phyloP scores from a whole-genome alignment of 257 asterid species.

The Plantago elongata region DNA sequence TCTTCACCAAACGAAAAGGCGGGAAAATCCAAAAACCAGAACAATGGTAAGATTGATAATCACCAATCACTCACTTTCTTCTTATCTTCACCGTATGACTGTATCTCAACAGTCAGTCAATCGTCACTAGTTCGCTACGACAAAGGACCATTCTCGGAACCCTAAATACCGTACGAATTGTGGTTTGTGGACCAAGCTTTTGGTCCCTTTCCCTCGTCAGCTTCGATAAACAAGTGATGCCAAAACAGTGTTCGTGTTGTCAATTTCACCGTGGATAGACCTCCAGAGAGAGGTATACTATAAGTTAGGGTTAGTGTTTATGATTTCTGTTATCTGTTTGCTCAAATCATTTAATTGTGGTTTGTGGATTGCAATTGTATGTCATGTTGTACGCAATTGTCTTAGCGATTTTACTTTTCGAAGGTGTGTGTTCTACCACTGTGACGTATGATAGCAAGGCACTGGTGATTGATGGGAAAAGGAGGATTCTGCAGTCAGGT shows the following conservation, averaged over 20 bases:
- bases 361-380: slow-evolving; percentile 16
- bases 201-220: neutral
- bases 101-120: no score
- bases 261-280: no score
- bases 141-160: neutral
- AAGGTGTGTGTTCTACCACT: slow-evolving; percentile 35
- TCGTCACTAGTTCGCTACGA: neutral
- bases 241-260: neutral
- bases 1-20: no score
- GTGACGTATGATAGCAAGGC: slow-evolving; percentile 69
- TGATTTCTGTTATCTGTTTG: no score
- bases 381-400: slow-evolving; percentile 27
- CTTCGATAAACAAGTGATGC: neutral
- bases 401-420: slow-evolving; percentile 26
- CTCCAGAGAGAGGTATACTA: no score
- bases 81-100: no score
- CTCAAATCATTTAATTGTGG: neutral
- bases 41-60: no score
- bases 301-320: no score
- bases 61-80: no score
- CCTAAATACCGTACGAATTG: neutral
- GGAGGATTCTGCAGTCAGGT: slow-evolving; percentile 75
- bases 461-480: slow-evolving; percentile 63
- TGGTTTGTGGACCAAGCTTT: neutral
- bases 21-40: no score